A percentile compares a stretch with the other conserved stretches of the same genome.
Evolutionary conservation across 768 basidiomycete genomes (phyloP).

Genomic region (Podaxis sp.): DNA sequence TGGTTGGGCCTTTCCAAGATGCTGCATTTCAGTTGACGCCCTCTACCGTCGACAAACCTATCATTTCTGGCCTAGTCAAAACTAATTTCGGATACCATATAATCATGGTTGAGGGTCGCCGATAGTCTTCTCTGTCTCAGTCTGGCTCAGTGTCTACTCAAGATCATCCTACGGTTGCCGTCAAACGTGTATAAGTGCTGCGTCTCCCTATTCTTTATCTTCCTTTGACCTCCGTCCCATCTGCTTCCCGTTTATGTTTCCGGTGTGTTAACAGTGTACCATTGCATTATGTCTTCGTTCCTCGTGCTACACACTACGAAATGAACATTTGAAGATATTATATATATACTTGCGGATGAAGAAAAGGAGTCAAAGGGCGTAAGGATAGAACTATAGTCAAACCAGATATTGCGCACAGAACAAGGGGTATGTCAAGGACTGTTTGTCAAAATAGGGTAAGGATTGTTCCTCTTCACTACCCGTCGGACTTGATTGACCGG

Average conservation of each 20-base stretch:
- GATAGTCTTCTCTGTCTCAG: conserved; percentile 12
- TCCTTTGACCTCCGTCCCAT: not conserved
- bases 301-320: not conserved
- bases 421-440: not conserved
- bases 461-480: not conserved
- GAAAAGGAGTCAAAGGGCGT: not conserved
- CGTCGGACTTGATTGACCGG: not conserved
- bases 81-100: conserved; percentile 86
- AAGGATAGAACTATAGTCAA: not conserved
- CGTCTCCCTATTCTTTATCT: not conserved
- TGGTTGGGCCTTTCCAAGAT: conserved; percentile 89
- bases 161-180: not conserved
- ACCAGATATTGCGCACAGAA: not conserved
- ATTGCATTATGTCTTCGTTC: not conserved
- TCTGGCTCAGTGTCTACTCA: not conserved
- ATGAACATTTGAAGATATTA: not conserved
- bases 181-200: too few species aligned
- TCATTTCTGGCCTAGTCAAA: conserved; percentile 71
- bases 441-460: not conserved
- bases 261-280: not conserved
- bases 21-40: conserved; percentile 82
- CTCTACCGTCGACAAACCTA: conserved; percentile 78
- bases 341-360: not conserved
- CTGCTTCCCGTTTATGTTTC: not conserved
- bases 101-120: conserved; percentile 88